Percentiles rank a stretch among this genome's conserved stretches.
Conservation (phyloP, 2,329 filamentous ascomycete genomes). For the Teratosphaeria destructans region DNA sequence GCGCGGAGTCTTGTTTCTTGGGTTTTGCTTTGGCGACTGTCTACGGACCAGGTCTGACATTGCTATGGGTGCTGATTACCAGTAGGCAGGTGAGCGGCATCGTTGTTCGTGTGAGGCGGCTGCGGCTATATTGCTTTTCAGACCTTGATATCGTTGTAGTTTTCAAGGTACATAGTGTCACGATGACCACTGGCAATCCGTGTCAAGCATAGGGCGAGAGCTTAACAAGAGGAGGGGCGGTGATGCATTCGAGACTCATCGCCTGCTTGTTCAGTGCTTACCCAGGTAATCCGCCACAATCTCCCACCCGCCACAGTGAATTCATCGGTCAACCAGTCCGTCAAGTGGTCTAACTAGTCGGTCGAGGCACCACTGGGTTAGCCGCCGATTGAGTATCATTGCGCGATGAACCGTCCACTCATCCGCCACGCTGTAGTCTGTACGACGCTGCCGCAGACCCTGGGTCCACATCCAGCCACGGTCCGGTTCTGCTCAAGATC, state of each 20-base stretch:
- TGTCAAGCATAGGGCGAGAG: background rate
- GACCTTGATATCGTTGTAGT: background rate
- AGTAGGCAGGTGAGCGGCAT: background rate
- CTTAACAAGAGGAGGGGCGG: background rate
- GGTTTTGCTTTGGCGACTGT: background rate
- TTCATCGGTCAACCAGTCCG: background rate
- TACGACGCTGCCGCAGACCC: background rate
- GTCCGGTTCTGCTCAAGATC: background rate
- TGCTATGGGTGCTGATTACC: background rate
- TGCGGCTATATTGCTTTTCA: background rate
- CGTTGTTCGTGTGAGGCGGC: background rate
- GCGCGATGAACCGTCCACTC: too few species aligned
- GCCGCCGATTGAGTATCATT: too few species aligned
- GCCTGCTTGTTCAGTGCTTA: background rate
- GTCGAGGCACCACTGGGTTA: too few species aligned
- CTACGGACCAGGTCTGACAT: background rate
- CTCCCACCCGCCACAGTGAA: background rate
- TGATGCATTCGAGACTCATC: background rate
- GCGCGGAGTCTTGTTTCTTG: background rate
- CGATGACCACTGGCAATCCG: background rate
- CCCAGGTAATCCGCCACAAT: background rate
- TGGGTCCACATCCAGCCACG: background rate
- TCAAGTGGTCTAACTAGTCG: too few species aligned
- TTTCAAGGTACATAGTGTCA: background rate
- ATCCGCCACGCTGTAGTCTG: background rate